These are phyloP conservation scores for Naegleria gruberi DNA, from an alignment of 208 protist genomes.

Conservation along the genomic window DNA sequence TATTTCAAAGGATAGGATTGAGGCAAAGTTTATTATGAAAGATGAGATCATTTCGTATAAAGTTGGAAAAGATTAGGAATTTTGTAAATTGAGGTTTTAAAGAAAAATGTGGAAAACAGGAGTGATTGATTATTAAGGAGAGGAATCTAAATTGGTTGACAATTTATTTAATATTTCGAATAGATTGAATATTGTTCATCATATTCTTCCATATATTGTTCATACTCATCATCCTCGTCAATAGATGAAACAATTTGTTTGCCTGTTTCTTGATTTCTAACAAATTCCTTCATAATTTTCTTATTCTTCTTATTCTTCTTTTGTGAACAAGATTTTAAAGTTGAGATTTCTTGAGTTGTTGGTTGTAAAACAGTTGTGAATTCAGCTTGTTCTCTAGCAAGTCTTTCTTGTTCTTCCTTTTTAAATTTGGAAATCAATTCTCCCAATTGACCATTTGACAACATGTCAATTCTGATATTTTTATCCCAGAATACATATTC, in stretches of 20 bases:
- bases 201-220: background rate
- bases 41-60: too few relatives aligned
- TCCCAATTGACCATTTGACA: background rate
- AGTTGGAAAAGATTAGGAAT: too few relatives aligned
- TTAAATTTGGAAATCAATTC: background rate
- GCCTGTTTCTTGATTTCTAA: background rate
- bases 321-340: background rate
- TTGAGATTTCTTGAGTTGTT: too few relatives aligned
- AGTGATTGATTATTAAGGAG: too few relatives aligned
- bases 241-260: background rate
- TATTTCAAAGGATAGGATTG: too few relatives aligned
- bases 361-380: background rate
- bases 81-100: too few relatives aligned
- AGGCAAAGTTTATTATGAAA: too few relatives aligned
- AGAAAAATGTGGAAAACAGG: too few relatives aligned
- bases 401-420: background rate
- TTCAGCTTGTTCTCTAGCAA: background rate
- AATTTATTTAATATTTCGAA: background rate
- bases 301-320: background rate
- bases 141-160: too few relatives aligned
- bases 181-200: background rate
- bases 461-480: background rate
- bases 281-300: background rate
- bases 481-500: background rate
- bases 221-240: background rate